Base-by-base conservation (phyloP, 2,329 filamentous ascomycete species). In the Dothistroma pini region DNA sequence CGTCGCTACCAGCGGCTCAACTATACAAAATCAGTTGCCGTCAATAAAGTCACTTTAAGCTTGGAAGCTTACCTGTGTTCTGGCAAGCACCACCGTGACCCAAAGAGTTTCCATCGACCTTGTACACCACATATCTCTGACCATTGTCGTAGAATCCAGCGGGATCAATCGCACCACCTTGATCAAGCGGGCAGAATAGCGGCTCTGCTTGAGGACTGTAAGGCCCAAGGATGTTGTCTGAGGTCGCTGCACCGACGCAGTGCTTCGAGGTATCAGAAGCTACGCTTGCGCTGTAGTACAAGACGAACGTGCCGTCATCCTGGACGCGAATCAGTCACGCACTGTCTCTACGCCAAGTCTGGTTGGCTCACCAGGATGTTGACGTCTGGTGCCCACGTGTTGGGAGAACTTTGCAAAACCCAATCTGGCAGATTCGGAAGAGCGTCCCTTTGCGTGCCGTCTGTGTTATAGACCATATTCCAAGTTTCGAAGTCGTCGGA, bases 331-430 rank as follows among this genome's bases (percentile, higher is more conserved):
- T 68, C 72, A 62, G 73, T 71, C 68, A 71, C 22, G 66, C 68
- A 59, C 70, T 12, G 14, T 34, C 21, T 50, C 22, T 32, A 51
- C 21, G 34, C 34, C 22, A 9, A 44, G 22, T n/a, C 35, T 32
- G 41, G 14, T 25, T 48, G 56, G 61, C 64, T 58, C 57, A 69
- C 71, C 32, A 85, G 73, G 58, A 72, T 74, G 12, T 80, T 76
- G 7, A 88, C 83, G 68, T 87, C 85, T 10, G 86, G 86, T 0
- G 86, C 86, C 84, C 85, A 88, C 29, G 82, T 83, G 59, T 84
- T 79, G 4, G 71, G 70, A 1, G 80, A 79, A 4, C 77, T 80
- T 34, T 82, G 58, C n/a, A 70, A 61, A 2, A 73, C 82, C 86
- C 86, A 88, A 7, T 75, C 67, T 1, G 79, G 79, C 7, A 81